phyloP scores from a whole-genome alignment of 495 filamentous ascomycete species.

The Neurospora sp. region DNA sequence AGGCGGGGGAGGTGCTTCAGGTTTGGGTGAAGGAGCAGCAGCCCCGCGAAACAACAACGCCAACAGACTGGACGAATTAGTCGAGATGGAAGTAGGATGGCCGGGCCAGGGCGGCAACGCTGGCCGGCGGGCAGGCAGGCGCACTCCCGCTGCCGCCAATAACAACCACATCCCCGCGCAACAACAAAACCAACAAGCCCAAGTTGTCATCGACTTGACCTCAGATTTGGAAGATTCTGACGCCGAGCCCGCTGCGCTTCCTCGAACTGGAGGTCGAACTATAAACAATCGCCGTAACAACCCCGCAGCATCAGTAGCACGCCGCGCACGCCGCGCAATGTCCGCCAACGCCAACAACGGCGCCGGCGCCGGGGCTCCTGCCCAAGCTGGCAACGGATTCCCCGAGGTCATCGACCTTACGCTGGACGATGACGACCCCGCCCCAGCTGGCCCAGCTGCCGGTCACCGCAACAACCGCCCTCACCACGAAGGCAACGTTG shows the following conservation, averaged over 20 bases:
- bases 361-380: slow-evolving; percentile 13
- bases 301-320: not conserved
- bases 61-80: slow-evolving; percentile 7
- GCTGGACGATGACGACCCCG: slow-evolving; percentile 18
- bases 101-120: not conserved
- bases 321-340: slow-evolving; percentile 14
- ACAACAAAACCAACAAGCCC: slow-evolving; percentile 10
- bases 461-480: not conserved
- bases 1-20: not conserved
- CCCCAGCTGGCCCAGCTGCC: slow-evolving; percentile 1
- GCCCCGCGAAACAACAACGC: too few species aligned
- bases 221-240: not conserved
- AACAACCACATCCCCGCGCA: not conserved
- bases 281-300: not conserved
- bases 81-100: slow-evolving; percentile 9
- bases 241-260: not conserved
- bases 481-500: not conserved
- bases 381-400: slow-evolving; percentile 16
- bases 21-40: not conserved
- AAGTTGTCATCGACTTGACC: not conserved
- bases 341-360: slow-evolving; percentile 27
- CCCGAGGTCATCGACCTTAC: slow-evolving; percentile 30
- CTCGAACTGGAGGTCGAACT: not conserved
- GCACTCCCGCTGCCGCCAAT: not conserved
- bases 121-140: not conserved